Base-by-base conservation (phyloP, 2,329 filamentous ascomycete species). In the Claviceps capensis region DNA sequence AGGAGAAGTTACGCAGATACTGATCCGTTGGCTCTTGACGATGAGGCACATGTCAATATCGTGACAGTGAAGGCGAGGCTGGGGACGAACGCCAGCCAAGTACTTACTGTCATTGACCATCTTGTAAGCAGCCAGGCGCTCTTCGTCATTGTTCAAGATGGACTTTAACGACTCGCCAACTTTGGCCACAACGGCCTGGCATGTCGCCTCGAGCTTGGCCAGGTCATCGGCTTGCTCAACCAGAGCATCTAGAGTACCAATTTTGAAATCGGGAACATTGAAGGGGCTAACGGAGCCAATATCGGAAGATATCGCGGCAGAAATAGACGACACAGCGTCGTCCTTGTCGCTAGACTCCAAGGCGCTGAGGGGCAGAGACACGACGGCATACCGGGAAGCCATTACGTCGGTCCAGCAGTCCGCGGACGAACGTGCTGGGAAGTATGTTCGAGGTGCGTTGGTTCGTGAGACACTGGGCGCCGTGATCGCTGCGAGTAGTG, bases 211-310 rank as follows among this genome's bases (percentile, higher is more conserved):
- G 49, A 97, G 82, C 79, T 96, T 97, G 54, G 83, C 78, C 51
- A 98, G 75, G 64, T 97, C 93, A 64, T 98, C 93, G 52, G 93
- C 93, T 69, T 98, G 91, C 71, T 95, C 88, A 45, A 98, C 89
- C 53, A 98, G 77, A 41, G 86, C 88, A 71, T 98, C 93, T 40
- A 98, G 78, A 0, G 93, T 96, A 53, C 93, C 93, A 67, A 98
- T 95, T 75, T 97, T 98, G 78, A 98, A 96, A 58, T 89, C 85
- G 19, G 93, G 93, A 57, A 97, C 85, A 52, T 79, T 73, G 65
- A 97, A 96, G 2, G 83, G 82, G 49, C 82, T 73, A 46, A 88
- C 84, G 50, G 78, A 81, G 65, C 86, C 88, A 67, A 86, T 83
- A 61, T 95, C 87, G 53, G 79, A 72, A 48, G 80, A 75, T 52